phyloP scores from a whole-genome alignment of 2,329 filamentous ascomycete genomes.

The Nothophoma quercina region DNA sequence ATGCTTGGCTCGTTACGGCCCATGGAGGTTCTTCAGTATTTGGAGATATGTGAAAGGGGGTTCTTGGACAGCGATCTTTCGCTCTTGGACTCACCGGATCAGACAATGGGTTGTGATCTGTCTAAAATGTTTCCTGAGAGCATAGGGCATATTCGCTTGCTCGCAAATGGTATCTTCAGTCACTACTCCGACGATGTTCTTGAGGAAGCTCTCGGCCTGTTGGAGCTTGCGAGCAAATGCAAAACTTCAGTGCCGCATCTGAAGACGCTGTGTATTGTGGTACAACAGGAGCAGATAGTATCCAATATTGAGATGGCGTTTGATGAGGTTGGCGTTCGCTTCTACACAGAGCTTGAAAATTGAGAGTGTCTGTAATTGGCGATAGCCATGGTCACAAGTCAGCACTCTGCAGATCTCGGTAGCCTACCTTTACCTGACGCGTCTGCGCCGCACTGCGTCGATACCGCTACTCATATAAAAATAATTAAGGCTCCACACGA shows the following conservation, averaged over 20 bases:
- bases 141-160: constrained; percentile 19
- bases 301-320: neutral
- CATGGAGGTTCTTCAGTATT: constrained; percentile 14
- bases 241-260: constrained; percentile 8
- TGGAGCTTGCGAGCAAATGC: constrained; percentile 17
- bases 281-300: neutral
- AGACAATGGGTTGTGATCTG: neutral
- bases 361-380: no score
- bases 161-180: neutral
- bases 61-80: constrained; percentile 8
- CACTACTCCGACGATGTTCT: neutral
- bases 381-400: no score
- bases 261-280: neutral
- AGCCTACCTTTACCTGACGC: neutral
- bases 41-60: constrained; percentile 23
- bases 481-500: neutral
- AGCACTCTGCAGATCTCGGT: no score
- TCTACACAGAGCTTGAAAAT: neutral
- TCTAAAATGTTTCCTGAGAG: constrained; percentile 20
- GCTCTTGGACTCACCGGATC: neutral
- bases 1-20: constrained; percentile 20
- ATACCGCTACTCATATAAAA: neutral
- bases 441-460: neutral
- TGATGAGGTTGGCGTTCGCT: neutral
- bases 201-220: constrained; percentile 9